A percentile compares a stretch with the other conserved stretches of the same genome.
Evolutionary conservation across 768 basidiomycete species (phyloP).

Genomic region (Lentinula raphanica): DNA sequence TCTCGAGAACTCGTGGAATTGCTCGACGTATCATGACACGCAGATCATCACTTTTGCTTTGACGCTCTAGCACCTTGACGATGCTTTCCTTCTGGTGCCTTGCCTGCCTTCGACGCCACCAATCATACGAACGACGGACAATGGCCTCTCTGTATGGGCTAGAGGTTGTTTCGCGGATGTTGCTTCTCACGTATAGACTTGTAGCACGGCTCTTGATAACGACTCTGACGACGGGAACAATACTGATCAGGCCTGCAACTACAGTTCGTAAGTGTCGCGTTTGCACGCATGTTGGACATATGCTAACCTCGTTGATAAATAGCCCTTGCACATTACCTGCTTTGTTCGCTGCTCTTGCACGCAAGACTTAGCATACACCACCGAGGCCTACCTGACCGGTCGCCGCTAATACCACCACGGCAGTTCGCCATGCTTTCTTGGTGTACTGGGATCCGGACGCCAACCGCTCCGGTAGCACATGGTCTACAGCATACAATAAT

Average conservation of each 20-base stretch:
- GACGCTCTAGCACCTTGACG: no score
- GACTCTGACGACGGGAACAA: constrained; percentile 29
- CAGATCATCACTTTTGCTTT: no score
- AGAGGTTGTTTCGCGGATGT: constrained; percentile 49
- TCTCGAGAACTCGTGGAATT: no score
- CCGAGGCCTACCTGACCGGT: constrained; percentile 31
- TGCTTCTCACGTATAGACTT: constrained; percentile 44
- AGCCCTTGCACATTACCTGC: constrained; percentile 41
- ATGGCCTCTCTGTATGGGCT: constrained; percentile 45
- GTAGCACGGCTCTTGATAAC: constrained; percentile 51
- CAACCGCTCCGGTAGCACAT: no score
- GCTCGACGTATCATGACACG: no score
- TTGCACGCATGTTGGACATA: neutral
- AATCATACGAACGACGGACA: constrained; percentile 38
- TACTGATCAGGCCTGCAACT: constrained; percentile 52
- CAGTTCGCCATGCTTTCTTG: no score
- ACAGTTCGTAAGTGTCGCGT: constrained; percentile 43
- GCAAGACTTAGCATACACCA: constrained; percentile 39
- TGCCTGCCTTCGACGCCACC: no score
- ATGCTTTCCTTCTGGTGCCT: no score
- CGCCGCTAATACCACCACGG: constrained; percentile 44
- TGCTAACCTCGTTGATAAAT: neutral
- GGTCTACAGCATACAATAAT: no score
- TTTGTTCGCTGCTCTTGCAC: constrained; percentile 44
- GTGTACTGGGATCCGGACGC: no score